Base-by-base conservation (phyloP, 2,329 filamentous ascomycete species). In the Ophioceras dolichostomum region DNA sequence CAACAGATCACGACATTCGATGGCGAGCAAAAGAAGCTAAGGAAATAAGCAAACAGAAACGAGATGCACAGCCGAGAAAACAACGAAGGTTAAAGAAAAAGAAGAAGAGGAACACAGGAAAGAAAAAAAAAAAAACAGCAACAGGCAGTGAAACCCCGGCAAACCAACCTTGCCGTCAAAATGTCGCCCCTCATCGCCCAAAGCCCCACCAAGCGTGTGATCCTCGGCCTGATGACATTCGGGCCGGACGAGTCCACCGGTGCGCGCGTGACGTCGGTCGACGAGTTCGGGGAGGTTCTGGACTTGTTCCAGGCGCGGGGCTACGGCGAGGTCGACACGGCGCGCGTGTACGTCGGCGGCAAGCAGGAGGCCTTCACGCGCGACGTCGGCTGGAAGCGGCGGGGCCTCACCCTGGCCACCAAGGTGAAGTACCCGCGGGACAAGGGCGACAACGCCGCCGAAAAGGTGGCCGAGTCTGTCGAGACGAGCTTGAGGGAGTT, bases 211-310 rank as follows among this genome's bases (percentile, higher is more conserved):
- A 36, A 40, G 14, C 18, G 39, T n/a, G 21, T 79, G 45, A 78
- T 85, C 61, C 70, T 85, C 33, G 79, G 80, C 22, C 62, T 81
- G 39, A 83, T 84, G 80, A 82, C 76, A 45, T 81, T 80, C 55
- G 77, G 75, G 22, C 68, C 79, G 6, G 72, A 76, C 45, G 61
- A 66, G 43, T 39, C 45, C 6, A 40, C 47, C 18, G 38, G 38
- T 10, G 79, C 76, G 35, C 72, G 80, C 28, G 70, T 84, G 46
- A 83, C 78, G 6, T 52, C 52, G 22, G 39, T 58, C 5, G 44
- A 70, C 38, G 74, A 79, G 34, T 83, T 72, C 61, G 78, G 71
- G 47, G 68, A 68, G 45, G 68, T 69, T 39, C 67, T 86, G 35
- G 74, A 83, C 54, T 66, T 76, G 47, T 70, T 85, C 49, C 76